Evolutionary conservation across 1,284 basidiomycete species (phyloP).

Genomic region (Fomitopsis betulina): DNA sequence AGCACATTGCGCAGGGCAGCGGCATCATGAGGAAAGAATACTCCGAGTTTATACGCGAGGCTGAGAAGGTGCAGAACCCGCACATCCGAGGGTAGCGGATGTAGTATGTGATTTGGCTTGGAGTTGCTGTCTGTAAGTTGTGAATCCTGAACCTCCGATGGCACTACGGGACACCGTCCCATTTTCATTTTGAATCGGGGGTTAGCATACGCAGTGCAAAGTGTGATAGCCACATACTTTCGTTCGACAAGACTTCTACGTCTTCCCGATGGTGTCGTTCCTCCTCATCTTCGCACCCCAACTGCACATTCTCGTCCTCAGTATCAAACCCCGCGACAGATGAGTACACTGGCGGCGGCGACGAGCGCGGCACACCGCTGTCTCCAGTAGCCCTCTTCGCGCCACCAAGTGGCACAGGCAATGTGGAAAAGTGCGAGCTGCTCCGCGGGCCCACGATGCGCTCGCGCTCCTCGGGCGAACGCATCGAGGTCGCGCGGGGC

Average conservation of each 20-base stretch:
- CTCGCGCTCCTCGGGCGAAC: slow-evolving; percentile 11
- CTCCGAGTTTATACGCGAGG: slow-evolving; percentile 51
- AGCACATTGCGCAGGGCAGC: slow-evolving; percentile 42
- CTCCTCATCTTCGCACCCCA: slow-evolving; percentile 36
- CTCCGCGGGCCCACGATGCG: slow-evolving; percentile 12
- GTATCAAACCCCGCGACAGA: slow-evolving; percentile 28
- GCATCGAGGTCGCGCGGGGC: slow-evolving; percentile 19
- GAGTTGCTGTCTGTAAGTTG: slow-evolving; percentile 39
- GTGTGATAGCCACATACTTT: slow-evolving; percentile 3
- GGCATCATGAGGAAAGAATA: slow-evolving; percentile 53
- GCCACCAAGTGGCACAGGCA: too few relatives aligned
- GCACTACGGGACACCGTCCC: slow-evolving; percentile 19
- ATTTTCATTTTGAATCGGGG: slow-evolving; percentile 21
- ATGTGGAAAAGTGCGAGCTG: slow-evolving; percentile 50
- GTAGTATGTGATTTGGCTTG: slow-evolving; percentile 34
- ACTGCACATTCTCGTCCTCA: slow-evolving; percentile 16
- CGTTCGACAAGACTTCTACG: slow-evolving; percentile 13
- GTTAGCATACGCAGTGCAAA: slow-evolving; percentile 35
- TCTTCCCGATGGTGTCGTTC: slow-evolving; percentile 14
- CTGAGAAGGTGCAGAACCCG: slow-evolving; percentile 47
- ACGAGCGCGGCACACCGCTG: slow-evolving; percentile 7
- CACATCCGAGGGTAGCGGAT: slow-evolving; percentile 40
- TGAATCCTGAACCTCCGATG: slow-evolving; percentile 13
- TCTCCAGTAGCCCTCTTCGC: neutral
- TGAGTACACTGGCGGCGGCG: slow-evolving; percentile 23